A percentile compares a stretch with the other conserved stretches of the same genome.
Evolutionary conservation across 2,329 filamentous ascomycete species (phyloP).

Genomic region (Pestalotiopsis sp.): DNA sequence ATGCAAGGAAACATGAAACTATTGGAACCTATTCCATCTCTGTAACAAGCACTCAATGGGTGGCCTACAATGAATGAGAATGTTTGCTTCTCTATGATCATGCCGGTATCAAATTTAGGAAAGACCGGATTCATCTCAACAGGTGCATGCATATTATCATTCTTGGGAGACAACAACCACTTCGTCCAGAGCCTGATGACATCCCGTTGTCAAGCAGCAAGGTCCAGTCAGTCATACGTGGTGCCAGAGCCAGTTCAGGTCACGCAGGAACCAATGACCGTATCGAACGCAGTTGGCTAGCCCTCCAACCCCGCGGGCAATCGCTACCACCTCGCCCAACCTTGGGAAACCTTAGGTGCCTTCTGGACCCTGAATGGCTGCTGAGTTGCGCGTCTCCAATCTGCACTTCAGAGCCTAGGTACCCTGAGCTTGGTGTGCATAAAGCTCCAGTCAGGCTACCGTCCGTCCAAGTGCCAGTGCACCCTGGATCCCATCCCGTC

Average conservation of each 20-base stretch:
- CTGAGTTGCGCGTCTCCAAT: background rate
- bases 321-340: background rate
- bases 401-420: background rate
- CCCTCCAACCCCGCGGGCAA: background rate
- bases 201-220: background rate
- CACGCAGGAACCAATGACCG: background rate
- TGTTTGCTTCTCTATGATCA: background rate
- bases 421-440: background rate
- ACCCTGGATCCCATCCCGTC: slow-evolving; percentile 1
- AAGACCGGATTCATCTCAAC: too few species aligned
- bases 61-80: background rate
- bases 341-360: background rate
- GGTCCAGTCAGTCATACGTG: background rate
- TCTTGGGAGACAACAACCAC: too few species aligned
- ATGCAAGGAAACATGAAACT: background rate
- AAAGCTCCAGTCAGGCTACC: background rate
- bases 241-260: background rate
- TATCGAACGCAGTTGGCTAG: background rate
- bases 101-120: too few species aligned
- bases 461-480: background rate
- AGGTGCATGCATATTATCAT: too few species aligned
- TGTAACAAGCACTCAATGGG: background rate
- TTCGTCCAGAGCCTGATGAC: too few species aligned
- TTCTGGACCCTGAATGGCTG: background rate
- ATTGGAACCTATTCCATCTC: background rate